A percentile compares a stretch with the other conserved stretches of the same genome.
Conservation (phyloP, 805 yeast genomes). For the Lipomyces sp. region DNA sequence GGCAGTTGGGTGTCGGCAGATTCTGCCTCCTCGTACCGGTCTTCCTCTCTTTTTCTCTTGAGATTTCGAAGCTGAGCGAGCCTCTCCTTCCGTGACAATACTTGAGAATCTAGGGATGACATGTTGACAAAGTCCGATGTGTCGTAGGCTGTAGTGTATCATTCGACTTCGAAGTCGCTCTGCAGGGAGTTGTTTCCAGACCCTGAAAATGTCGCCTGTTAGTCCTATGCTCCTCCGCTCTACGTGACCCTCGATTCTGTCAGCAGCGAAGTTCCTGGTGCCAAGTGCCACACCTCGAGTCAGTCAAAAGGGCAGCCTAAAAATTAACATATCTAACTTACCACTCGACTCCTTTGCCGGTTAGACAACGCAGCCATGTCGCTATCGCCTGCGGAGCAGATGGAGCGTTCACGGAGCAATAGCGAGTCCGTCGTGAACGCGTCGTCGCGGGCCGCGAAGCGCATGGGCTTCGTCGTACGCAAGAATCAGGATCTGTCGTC, state of each 20-base stretch:
- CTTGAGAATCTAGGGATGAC: constrained; percentile 42
- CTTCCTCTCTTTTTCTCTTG: constrained; percentile 37
- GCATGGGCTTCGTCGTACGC: constrained; percentile 40
- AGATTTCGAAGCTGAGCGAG: constrained; percentile 44
- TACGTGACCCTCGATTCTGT: too few relatives aligned
- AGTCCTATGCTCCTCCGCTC: too few relatives aligned
- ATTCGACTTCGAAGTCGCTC: too few relatives aligned
- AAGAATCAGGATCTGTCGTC: constrained; percentile 32
- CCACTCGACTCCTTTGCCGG: background rate
- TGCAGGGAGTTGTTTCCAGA: too few relatives aligned
- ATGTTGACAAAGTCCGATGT: background rate
- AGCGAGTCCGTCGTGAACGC: constrained; percentile 34
- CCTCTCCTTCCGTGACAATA: constrained; percentile 43
- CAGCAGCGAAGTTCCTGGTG: background rate
- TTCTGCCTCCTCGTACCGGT: background rate
- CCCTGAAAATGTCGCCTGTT: too few relatives aligned
- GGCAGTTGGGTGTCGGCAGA: background rate
- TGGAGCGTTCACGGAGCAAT: constrained; percentile 40
- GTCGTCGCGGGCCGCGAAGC: constrained; percentile 35
- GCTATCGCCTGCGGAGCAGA: constrained; percentile 28
- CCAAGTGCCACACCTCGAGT: background rate
- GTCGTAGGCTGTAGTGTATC: background rate
- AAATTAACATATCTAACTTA: background rate
- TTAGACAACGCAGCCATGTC: constrained; percentile 11
- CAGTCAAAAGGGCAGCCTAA: background rate